Conservation (phyloP, 345 rosid genomes). For the Eucalyptus melliodora region DNA sequence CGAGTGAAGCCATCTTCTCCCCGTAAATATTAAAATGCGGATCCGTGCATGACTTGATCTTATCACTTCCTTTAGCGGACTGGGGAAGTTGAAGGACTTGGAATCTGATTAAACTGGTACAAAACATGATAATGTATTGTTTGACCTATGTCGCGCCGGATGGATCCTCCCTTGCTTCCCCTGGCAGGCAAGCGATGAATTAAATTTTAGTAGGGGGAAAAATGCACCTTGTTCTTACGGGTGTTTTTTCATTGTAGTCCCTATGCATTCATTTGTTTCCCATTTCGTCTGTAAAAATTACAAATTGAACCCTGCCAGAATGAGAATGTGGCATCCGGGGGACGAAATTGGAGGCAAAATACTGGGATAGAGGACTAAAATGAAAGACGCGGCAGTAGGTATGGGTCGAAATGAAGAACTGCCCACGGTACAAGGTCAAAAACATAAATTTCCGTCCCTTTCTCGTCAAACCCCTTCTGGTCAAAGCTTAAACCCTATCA, state of each 20-base stretch:
- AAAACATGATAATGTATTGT: background rate
- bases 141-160: background rate
- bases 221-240: background rate
- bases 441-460: background rate
- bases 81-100: background rate
- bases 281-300: background rate
- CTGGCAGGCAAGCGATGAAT: background rate
- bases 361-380: background rate
- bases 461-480: background rate
- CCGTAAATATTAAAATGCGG: background rate
- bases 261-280: background rate
- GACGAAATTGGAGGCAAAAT: background rate
- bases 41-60: background rate
- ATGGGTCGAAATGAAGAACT: background rate
- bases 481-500: background rate
- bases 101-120: background rate
- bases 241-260: background rate
- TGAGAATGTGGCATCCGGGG: background rate
- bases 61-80: background rate
- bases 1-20: background rate
- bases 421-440: background rate
- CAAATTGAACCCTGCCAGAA: background rate
- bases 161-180: background rate
- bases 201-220: background rate
- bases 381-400: background rate